These are phyloP conservation scores for Mortierella antarctica DNA, from an alignment of 192 early-diverging fungal genomes.

Conservation along the genomic window DNA sequence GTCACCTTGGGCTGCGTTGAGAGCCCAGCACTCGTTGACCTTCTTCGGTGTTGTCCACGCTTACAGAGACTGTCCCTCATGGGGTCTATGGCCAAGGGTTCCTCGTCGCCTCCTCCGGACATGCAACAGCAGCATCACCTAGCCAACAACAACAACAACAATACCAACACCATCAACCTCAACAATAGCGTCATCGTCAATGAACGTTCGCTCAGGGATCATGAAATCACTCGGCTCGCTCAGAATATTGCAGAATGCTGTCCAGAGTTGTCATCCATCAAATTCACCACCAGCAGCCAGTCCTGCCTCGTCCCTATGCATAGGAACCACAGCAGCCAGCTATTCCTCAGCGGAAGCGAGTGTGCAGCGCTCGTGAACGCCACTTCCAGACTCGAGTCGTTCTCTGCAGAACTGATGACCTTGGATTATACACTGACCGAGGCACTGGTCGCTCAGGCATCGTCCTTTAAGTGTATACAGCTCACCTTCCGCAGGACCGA, in stretches of 20 bases:
- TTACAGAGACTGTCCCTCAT: constrained; percentile 23
- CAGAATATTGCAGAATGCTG: constrained; percentile 32
- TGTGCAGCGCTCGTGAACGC: constrained; percentile 12
- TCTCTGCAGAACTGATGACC: constrained; percentile 21
- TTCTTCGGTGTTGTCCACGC: constrained; percentile 30
- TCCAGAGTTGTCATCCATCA: constrained; percentile 22
- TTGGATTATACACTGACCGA: constrained; percentile 13
- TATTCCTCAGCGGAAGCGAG: constrained; percentile 20
- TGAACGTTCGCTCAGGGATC: neutral
- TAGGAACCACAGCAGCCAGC: constrained; percentile 5
- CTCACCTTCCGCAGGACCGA: constrained; percentile 12
- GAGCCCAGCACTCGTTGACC: constrained; percentile 29
- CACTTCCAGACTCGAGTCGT: constrained; percentile 18
- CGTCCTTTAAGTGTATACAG: neutral
- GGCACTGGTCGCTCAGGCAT: constrained; percentile 12
- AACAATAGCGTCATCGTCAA: constrained; percentile 5
- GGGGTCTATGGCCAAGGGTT: constrained; percentile 17
- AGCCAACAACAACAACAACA: constrained; percentile 6
- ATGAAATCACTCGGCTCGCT: constrained; percentile 19
- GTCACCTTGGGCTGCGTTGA: constrained; percentile 26
- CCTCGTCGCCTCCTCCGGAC: neutral
- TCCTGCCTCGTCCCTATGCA: neutral
- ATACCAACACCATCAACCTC: neutral
- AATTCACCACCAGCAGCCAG: constrained; percentile 11
- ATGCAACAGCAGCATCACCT: neutral